Evolutionary conservation across 202 grass and related monocot genomes (phyloP), one percentile per base, ranked within the genome.

Genomic region (Zoysia matrella): DNA sequence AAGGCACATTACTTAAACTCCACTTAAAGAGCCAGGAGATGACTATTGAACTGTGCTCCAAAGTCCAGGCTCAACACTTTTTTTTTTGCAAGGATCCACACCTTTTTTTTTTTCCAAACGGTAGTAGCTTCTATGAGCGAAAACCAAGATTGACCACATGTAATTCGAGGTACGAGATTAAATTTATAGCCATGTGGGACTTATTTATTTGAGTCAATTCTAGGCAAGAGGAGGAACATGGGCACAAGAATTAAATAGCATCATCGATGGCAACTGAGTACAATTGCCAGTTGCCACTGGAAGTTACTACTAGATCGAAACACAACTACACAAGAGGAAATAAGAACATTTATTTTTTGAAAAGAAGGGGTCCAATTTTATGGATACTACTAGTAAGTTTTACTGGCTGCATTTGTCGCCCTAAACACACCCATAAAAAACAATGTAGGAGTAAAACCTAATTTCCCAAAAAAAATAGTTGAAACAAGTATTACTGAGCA

Each of bases 11-110:
- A 75, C 84, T 95, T 88, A 61, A 86, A 62, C 79, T 52, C 55
- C 81, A 92, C 84, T 88, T 80, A 80, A 94, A 85, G 83, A 71
- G 43, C 50, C 47, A 41, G 60, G 55, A 22, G 83, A 49, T 83
- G 43, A 75, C 52, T 50, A 69, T 30, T 44, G 36, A 45, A 36
- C 47, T 18, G 49, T 2, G 36, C 56, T 79, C 75, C 30, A 22
- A 54, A 81, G 77, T 46, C 77, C 70, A 88, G 88, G 82, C 45
- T 87, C 48, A 15, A 30, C 64, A 45, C 16, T 30, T 30, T 30
- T 53, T 46, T 8, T 73, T 72, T 58, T 84, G 52, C 51, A 47
- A 77, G 54, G 72, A 83, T 65, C 62, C 78, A 78, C 60, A 49
- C 47, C 53, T 30, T 67, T 52, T 65, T 89, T 89, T 30, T 30